Evolutionary conservation across 495 filamentous ascomycete species (phyloP), one percentile per base, ranked within the genome.

Genomic region (Aspergillus bertholletiae): DNA sequence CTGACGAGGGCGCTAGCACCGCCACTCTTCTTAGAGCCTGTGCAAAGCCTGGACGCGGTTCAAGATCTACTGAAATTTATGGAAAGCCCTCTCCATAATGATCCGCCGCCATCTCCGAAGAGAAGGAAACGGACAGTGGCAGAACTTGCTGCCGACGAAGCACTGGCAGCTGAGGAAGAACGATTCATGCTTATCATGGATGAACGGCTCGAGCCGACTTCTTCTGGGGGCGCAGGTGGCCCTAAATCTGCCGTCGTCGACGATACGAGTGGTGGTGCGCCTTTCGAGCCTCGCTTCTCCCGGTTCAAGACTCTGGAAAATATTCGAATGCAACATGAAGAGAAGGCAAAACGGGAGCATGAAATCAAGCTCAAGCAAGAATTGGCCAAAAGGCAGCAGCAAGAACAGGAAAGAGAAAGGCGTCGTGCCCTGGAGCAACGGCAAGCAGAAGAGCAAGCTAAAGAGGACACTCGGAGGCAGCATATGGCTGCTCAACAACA

Each of bases 111-210:
- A 1, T 78, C 87, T 48, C 92, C 90, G 15, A 97, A 96, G 76
- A 83, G 84, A 22, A 81, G 95, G 53, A 97, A 99, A 78, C 82
- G 93, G 53, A 99, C 94, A 0, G 86, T 92, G 11, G 94, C 95
- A 6, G 92, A 99, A 62, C 80, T 97, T 68, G 93, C 88, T 27
- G 92, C 92, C 2, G 94, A 97, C 65, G 92, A 97, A 66, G 92
- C 94, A 0, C 74, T 89, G 54, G 90, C 90, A 6, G 92, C 90
- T 11, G 87, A 94, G 43, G 86, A 90, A 65, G 90, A 97, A 66
- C 78, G 89, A 24, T 92, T 91, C 59, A 92, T 97, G 87, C 89
- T 97, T 32, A 87, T 89, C 45, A 85, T 93, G 75, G 94, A 99
- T 53, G 95, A 97, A 61, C 81, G 90, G 13, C 77, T 90, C 43